These are phyloP conservation scores for Eucommia ulmoides DNA, from an alignment of 257 asterid genomes.

Conservation along the genomic window DNA sequence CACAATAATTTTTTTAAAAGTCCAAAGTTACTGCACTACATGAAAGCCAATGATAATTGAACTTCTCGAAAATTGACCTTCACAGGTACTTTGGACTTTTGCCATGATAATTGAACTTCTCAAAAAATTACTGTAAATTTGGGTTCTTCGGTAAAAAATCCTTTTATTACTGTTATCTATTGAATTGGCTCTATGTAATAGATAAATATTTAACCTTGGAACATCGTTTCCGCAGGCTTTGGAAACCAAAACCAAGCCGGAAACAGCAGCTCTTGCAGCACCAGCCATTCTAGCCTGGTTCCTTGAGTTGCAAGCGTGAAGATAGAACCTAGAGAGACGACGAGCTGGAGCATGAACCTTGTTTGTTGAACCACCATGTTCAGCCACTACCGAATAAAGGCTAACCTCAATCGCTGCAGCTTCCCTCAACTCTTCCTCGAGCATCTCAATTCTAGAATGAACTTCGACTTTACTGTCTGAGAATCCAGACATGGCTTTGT, in stretches of 20 bases:
- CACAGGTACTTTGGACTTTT: too few relatives aligned
- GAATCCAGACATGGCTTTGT: constrained; percentile 22
- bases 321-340: constrained; percentile 67
- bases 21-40: too few relatives aligned
- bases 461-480: constrained; percentile 31
- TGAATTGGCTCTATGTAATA: too few relatives aligned
- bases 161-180: too few relatives aligned
- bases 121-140: too few relatives aligned
- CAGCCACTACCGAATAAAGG: constrained; percentile 66
- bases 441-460: constrained; percentile 42
- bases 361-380: constrained; percentile 64
- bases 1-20: too few relatives aligned
- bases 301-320: constrained; percentile 42
- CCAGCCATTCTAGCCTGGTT: constrained; percentile 60
- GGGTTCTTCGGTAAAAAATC: too few relatives aligned
- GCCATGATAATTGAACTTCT: too few relatives aligned
- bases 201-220: too few relatives aligned
- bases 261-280: constrained; percentile 67
- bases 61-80: too few relatives aligned
- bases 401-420: constrained; percentile 72
- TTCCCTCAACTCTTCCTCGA: constrained; percentile 81
- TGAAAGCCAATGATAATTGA: too few relatives aligned
- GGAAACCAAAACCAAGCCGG: constrained; percentile 78
- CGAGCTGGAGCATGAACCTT: constrained; percentile 92
- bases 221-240: constrained; percentile 95